Evolutionary conservation across 257 asterid species (phyloP).

Genomic region (Leptodermis oblonga): DNA sequence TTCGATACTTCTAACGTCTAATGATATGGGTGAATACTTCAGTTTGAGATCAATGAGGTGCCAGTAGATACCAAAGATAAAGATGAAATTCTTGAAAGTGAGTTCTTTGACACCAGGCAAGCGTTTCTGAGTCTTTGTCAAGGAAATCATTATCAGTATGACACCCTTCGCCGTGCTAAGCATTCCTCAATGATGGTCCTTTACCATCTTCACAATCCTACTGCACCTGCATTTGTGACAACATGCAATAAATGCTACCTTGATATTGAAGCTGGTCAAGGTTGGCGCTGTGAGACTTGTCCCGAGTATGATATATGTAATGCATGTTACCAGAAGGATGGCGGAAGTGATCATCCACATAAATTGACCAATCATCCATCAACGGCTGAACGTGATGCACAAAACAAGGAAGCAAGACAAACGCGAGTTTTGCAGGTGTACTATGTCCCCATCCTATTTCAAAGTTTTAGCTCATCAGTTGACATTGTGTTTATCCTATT

Average conservation of each 20-base stretch:
- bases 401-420: conserved; percentile 91
- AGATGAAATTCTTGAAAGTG: conserved; percentile 91
- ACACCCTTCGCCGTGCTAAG: conserved; percentile 95
- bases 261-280: conserved; percentile 94
- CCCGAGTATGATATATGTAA: conserved; percentile 90
- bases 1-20: conserved; percentile 8
- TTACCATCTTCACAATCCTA: conserved; percentile 98
- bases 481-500: background rate
- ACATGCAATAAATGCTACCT: conserved; percentile 66
- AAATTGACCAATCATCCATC: conserved; percentile 73
- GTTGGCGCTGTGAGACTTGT: conserved; percentile 97
- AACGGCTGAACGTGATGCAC: conserved; percentile 76
- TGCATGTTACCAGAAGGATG: conserved; percentile 83
- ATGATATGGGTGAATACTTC: conserved; percentile 25
- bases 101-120: conserved; percentile 98
- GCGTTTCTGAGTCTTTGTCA: conserved; percentile 97
- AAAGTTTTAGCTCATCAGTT: background rate
- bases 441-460: background rate
- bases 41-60: conserved; percentile 67
- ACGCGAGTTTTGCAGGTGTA: conserved; percentile 78
- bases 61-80: conserved; percentile 79
- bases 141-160: conserved; percentile 97
- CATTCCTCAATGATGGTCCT: conserved; percentile 99
- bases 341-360: conserved; percentile 83
- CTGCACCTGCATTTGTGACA: conserved; percentile 89